phyloP scores from a whole-genome alignment of 192 early-diverging fungal species.

The Podila clonocystis region DNA sequence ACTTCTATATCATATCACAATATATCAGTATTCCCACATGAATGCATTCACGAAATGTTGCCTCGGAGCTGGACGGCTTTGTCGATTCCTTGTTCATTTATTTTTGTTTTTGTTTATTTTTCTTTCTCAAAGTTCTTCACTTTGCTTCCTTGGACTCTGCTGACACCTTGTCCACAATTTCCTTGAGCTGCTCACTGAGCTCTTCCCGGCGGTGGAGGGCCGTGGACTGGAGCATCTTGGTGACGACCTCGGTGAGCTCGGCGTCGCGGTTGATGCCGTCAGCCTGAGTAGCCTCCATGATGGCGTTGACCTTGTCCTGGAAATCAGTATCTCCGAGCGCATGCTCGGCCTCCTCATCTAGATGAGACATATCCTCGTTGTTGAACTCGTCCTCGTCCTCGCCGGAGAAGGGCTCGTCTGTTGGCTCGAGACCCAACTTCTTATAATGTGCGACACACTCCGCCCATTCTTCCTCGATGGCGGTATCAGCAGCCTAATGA shows the following conservation, averaged over 20 bases:
- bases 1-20: neutral
- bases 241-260: conserved; percentile 66
- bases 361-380: conserved; percentile 24
- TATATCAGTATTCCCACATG: neutral
- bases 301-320: conserved; percentile 63
- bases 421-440: neutral
- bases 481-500: conserved; percentile 58
- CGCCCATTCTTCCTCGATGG: conserved; percentile 69
- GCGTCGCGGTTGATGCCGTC: conserved; percentile 65
- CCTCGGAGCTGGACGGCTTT: no score
- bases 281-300: conserved; percentile 65
- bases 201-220: conserved; percentile 13
- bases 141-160: neutral
- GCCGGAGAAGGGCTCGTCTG: neutral
- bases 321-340: conserved; percentile 1
- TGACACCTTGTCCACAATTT: conserved; percentile 5
- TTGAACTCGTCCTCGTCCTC: neutral
- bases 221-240: conserved; percentile 44
- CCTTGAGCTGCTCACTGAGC: conserved; percentile 30
- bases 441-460: conserved; percentile 70
- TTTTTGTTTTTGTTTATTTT: no score
- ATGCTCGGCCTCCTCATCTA: conserved; percentile 30
- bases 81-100: no score
- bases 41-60: no score
- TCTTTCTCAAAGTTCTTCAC: no score